phyloP scores from a whole-genome alignment of 495 filamentous ascomycete genomes.

The Penicillium cosmopolitanum region DNA sequence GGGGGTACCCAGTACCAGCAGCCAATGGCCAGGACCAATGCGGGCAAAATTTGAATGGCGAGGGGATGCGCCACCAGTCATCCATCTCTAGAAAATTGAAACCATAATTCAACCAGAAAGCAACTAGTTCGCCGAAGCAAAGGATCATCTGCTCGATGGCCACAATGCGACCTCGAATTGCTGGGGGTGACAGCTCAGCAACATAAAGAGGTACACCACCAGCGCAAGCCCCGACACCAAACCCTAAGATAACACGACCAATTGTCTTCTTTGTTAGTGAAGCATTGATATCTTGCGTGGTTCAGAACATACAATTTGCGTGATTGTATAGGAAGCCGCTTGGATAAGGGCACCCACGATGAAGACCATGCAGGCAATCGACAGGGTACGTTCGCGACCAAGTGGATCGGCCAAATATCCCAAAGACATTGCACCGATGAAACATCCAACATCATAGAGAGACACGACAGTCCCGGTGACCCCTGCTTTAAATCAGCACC shows the following conservation, averaged over 20 bases:
- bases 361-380: constrained; percentile 69
- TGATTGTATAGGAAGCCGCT: constrained; percentile 54
- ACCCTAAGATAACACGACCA: constrained; percentile 57
- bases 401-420: constrained; percentile 72
- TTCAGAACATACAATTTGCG: constrained; percentile 50
- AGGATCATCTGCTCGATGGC: constrained; percentile 72
- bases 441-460: constrained; percentile 62
- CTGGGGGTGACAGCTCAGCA: constrained; percentile 56
- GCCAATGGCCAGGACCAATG: constrained; percentile 59
- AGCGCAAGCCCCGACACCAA: constrained; percentile 72
- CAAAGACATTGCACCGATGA: constrained; percentile 63
- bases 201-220: constrained; percentile 73
- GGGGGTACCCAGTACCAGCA: constrained; percentile 74
- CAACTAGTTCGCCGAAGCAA: constrained; percentile 76
- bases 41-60: constrained; percentile 63
- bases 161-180: constrained; percentile 67
- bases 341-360: constrained; percentile 74
- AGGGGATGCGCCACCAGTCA: constrained; percentile 69
- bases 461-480: constrained; percentile 38
- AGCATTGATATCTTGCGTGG: not conserved
- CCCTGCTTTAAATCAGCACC: constrained; percentile 16
- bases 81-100: constrained; percentile 51
- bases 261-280: constrained; percentile 33
- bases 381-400: constrained; percentile 72
- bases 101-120: constrained; percentile 76